phyloP scores from a whole-genome alignment of 179 eudicot species.

The Amaranthus tricolor region DNA sequence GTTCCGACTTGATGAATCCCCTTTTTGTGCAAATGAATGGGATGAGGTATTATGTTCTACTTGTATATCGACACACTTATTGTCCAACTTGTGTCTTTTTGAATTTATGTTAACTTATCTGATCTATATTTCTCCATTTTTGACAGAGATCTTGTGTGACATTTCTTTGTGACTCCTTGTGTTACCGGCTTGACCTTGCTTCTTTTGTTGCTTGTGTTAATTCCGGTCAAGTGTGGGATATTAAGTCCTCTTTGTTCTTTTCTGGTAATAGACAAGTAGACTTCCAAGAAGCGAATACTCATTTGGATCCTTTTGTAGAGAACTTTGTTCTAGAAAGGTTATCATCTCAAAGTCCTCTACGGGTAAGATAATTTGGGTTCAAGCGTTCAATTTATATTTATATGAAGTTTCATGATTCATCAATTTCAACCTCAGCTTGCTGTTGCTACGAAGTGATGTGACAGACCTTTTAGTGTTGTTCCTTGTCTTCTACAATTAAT shows the following conservation, averaged over 20 bases:
- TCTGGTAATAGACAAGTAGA: conserved; percentile 59
- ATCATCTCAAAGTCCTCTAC: conserved; percentile 83
- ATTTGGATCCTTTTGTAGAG: conserved; percentile 87
- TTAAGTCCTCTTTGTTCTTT: conserved; percentile 63
- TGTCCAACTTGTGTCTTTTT: conserved; percentile 6
- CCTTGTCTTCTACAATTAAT: too few relatives aligned
- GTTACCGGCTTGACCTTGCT: conserved; percentile 95
- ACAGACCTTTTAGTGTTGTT: too few relatives aligned
- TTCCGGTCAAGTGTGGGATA: conserved; percentile 87
- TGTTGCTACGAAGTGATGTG: too few relatives aligned
- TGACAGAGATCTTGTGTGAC: conserved; percentile 80
- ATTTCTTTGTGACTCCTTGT: conserved; percentile 84
- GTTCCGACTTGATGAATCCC: conserved; percentile 65
- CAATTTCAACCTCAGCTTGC: too few relatives aligned
- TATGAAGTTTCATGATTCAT: too few relatives aligned
- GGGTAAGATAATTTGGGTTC: conserved; percentile 46
- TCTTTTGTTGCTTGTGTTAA: conserved; percentile 90
- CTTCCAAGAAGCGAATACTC: conserved; percentile 39
- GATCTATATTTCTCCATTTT: conserved; percentile 13
- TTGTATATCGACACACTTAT: not conserved
- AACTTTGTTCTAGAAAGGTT: conserved; percentile 94
- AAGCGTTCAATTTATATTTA: too few relatives aligned
- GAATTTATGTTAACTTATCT: conserved; percentile 9
- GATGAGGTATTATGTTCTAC: conserved; percentile 57
- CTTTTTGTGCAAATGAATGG: conserved; percentile 58